Evolutionary conservation across 257 asterid species (phyloP), one percentile per base, ranked within the genome.

Genomic region (Mitragyna speciosa): DNA sequence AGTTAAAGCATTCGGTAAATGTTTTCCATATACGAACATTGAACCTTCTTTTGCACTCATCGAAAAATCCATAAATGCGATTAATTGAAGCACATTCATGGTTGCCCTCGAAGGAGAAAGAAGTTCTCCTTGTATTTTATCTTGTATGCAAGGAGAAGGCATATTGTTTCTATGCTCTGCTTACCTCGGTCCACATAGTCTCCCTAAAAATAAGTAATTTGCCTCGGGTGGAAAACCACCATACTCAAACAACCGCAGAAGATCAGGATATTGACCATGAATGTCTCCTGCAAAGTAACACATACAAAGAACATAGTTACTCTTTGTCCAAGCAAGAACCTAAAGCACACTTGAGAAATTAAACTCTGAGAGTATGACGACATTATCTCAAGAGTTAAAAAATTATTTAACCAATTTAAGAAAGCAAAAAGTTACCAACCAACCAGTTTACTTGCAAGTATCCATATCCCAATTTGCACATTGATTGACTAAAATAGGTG

Each of bases 171-270:
- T 75, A 83, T 79, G 76, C 86, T 75, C 76, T 83, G 86, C 76
- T 83, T 83, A 52, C 86, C 86, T 39, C 83, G 86, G 51, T 83
- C 86, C 36, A 83, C 86, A 76, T 83, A 83, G 81, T 83, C 86
- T 59, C 86, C 86, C 86, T 61, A 83, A 47, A 59, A 83, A 83
- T 52, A 83, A 80, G 70, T 83, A 83, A 72, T 83, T 83, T 36
- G 86, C 81, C 31, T 83, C 81, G 1, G 86, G 86, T 28, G 86
- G 86, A 56, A 63, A 83, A 56, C 86, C 86, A 64, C 86, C 86
- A 64, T 83, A 83, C 76, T 83, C 86, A 49, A 83, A 83, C 79
- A 83, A 59, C 22, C 86, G 83, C 58, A 79, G 86, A 70, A 83
- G 84, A 79, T 83, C 86, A 70, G 84, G 72, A 72, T 83, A 83